Conservation (phyloP, 139 green algal species). For the Ettlia oleoabundans region DNA sequence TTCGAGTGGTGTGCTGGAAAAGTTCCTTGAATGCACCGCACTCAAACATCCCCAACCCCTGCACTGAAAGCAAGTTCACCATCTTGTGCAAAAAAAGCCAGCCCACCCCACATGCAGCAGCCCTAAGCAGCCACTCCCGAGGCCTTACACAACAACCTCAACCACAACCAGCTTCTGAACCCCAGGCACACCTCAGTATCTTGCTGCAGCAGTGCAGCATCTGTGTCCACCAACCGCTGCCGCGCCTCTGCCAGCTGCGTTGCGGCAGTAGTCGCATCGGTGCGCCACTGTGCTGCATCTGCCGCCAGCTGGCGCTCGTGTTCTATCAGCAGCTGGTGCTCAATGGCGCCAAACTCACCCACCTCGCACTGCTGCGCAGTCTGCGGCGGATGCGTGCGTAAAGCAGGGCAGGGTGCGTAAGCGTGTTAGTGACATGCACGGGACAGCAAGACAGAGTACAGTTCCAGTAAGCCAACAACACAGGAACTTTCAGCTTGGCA, state of each 20-base stretch:
- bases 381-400: background rate
- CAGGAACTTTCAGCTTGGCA: background rate
- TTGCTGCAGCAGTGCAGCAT: conserved; percentile 31
- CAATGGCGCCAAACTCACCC: background rate
- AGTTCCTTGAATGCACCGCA: no score
- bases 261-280: background rate
- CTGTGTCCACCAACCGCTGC: conserved; percentile 31
- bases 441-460: no score
- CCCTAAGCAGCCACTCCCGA: no score
- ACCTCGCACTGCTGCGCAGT: background rate
- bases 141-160: no score
- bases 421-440: background rate
- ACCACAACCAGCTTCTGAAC: no score
- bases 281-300: background rate
- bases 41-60: no score
- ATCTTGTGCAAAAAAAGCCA: no score
- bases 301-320: background rate
- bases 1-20: no score
- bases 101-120: no score
- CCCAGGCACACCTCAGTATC: conserved; percentile 27
- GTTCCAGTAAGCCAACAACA: no score
- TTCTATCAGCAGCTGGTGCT: conserved; percentile 4
- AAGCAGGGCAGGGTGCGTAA: background rate
- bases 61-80: no score
- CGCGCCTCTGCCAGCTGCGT: conserved; percentile 35